Percentiles rank a stretch among this genome's conserved stretches.
These are phyloP conservation scores for Phytophthora uliginosa DNA, from an alignment of 352 stramenopile genomes.

Conservation along the genomic window DNA sequence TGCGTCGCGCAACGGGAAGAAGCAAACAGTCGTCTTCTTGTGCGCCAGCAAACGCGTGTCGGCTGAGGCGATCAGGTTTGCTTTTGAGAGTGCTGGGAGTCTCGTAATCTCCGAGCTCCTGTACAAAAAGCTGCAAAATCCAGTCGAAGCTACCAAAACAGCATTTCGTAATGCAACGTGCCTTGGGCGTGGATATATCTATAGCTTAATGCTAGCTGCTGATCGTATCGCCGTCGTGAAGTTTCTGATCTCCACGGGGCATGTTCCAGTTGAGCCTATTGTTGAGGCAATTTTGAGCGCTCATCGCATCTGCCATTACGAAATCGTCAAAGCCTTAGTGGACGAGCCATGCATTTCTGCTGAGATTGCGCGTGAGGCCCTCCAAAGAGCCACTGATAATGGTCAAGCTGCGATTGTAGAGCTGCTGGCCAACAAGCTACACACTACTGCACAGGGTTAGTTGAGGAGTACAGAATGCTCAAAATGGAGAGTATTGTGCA, in stretches of 20 bases:
- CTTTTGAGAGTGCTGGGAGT: not conserved
- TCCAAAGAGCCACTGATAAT: not conserved
- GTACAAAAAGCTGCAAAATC: conserved; percentile 5
- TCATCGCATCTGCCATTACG: not conserved
- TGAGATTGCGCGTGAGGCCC: not conserved
- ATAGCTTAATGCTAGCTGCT: not conserved
- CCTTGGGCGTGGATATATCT: not conserved
- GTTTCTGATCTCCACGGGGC: not conserved
- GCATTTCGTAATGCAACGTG: conserved; percentile 6
- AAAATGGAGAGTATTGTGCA: too few species aligned
- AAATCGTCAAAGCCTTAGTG: not conserved
- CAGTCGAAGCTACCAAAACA: not conserved
- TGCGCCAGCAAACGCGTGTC: not conserved
- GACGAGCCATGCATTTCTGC: not conserved
- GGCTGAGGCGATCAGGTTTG: not conserved
- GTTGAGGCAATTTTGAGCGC: not conserved
- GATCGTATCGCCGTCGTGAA: conserved; percentile 1
- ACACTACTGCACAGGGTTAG: too few species aligned
- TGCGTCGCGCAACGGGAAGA: not conserved
- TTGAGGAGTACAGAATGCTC: too few species aligned
- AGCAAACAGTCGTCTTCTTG: not conserved
- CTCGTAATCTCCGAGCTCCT: not conserved
- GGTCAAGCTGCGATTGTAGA: not conserved
- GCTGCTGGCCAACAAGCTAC: not conserved
- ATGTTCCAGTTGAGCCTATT: conserved; percentile 1